Percentiles rank a stretch among this genome's conserved stretches.
Evolutionary conservation across 352 stramenopile species (phyloP).

Genomic region (Phytophthora parvispora): DNA sequence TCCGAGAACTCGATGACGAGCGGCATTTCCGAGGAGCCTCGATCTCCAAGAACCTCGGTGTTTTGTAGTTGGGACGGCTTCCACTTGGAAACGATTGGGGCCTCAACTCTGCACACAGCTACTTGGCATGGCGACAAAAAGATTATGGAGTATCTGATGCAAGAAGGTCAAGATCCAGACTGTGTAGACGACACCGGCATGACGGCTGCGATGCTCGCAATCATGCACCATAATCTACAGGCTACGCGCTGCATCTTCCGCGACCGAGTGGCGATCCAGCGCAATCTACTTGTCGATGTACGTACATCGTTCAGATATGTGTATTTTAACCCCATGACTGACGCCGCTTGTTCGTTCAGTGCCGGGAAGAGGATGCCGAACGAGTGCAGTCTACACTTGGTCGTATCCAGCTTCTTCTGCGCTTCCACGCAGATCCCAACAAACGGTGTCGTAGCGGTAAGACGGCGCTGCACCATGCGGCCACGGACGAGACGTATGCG

Average conservation of each 20-base stretch:
- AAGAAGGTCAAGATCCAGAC: slow-evolving; percentile 18
- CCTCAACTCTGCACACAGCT: slow-evolving; percentile 20
- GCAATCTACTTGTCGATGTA: slow-evolving; percentile 27
- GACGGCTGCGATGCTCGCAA: slow-evolving; percentile 20
- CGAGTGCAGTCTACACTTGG: neutral
- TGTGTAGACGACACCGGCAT: slow-evolving; percentile 15
- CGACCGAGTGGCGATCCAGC: slow-evolving; percentile 15
- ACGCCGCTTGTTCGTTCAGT: slow-evolving; percentile 3
- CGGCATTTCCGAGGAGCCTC: neutral
- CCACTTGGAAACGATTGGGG: slow-evolving; percentile 19
- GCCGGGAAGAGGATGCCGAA: slow-evolving; percentile 22
- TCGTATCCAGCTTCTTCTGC: slow-evolving; percentile 3
- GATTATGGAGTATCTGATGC: slow-evolving; percentile 16
- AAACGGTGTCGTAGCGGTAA: slow-evolving; percentile 12
- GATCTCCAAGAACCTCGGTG: neutral
- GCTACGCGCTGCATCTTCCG: slow-evolving; percentile 24
- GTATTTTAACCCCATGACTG: neutral
- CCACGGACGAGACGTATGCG: slow-evolving; percentile 11
- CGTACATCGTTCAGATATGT: neutral
- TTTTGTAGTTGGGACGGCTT: slow-evolving; percentile 29
- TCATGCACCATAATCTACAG: slow-evolving; percentile 25
- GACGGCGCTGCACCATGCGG: slow-evolving; percentile 16
- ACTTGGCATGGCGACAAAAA: slow-evolving; percentile 17
- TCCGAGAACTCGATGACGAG: neutral
- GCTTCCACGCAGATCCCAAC: slow-evolving; percentile 5